phyloP scores from a whole-genome alignment of 2,329 filamentous ascomycete species.

The Xylariaceae sp. region DNA sequence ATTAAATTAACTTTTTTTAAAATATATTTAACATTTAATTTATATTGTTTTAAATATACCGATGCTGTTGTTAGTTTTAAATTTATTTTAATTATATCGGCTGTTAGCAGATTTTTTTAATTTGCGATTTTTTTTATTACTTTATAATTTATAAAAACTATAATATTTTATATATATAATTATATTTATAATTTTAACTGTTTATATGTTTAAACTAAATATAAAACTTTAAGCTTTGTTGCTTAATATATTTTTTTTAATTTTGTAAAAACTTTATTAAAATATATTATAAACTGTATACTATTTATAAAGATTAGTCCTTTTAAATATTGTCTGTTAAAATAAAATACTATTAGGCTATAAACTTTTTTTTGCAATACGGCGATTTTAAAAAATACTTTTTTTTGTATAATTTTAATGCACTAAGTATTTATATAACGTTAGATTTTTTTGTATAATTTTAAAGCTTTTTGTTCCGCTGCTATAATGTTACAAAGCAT shows the following conservation, averaged over 20 bases:
- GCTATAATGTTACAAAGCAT: too few relatives aligned
- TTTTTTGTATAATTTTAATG: background rate
- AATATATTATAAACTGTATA: background rate
- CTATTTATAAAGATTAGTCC: background rate
- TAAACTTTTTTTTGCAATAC: background rate
- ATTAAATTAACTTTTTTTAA: slow-evolving; percentile 2
- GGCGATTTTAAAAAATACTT: background rate
- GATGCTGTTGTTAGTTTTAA: slow-evolving; percentile 1
- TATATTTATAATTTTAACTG: background rate
- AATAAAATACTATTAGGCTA: background rate
- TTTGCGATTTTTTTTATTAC: background rate
- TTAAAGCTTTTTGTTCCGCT: background rate
- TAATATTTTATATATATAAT: background rate
- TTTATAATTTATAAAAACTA: slow-evolving; percentile 3
- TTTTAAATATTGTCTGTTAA: background rate
- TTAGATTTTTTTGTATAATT: background rate
- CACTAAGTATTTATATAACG: background rate
- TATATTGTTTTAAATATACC: slow-evolving; percentile 3
- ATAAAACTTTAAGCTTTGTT: background rate
- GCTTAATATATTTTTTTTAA: background rate
- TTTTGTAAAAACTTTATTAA: background rate
- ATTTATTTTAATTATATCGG: slow-evolving; percentile 4
- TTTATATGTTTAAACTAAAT: background rate
- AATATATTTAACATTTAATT: slow-evolving; percentile 8
- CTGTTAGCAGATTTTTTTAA: background rate